Conservation (phyloP, 345 rosid species). For the Eucalyptus sideroxylon region DNA sequence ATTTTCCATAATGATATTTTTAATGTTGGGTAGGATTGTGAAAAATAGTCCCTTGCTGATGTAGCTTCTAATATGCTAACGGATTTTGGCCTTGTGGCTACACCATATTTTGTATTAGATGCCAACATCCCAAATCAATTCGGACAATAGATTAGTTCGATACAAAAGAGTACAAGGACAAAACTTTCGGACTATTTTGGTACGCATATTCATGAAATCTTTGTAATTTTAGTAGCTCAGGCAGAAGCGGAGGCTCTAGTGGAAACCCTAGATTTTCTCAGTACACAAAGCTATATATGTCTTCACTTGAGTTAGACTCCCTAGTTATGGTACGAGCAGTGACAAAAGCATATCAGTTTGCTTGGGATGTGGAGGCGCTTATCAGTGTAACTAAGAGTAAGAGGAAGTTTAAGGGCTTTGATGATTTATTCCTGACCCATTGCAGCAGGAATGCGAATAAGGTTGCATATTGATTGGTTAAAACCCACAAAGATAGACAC, state of each 20-base stretch:
- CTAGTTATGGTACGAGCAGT: too few relatives aligned
- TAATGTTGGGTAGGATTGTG: neutral
- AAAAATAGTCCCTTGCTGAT: neutral
- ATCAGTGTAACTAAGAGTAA: too few relatives aligned
- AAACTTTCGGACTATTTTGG: too few relatives aligned
- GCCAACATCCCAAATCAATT: neutral
- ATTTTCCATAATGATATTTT: neutral
- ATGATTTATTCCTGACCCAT: too few relatives aligned
- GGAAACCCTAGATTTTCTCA: accelerated
- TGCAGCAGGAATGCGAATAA: too few relatives aligned
- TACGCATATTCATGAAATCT: accelerated
- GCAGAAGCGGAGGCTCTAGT: accelerated
- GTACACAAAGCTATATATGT: accelerated
- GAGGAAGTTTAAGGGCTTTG: too few relatives aligned
- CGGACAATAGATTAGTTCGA: neutral
- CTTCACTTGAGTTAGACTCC: too few relatives aligned
- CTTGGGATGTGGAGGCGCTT: too few relatives aligned
- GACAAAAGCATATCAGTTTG: too few relatives aligned
- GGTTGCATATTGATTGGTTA: too few relatives aligned
- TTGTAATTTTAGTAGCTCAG: too few relatives aligned
- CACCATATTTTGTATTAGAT: accelerated
- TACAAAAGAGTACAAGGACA: neutral
- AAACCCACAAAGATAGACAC: too few relatives aligned
- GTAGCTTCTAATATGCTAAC: accelerated
- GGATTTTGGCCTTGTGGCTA: accelerated